Conservation (phyloP, 2,329 filamentous ascomycete genomes). For the Scorias spongiosa region DNA sequence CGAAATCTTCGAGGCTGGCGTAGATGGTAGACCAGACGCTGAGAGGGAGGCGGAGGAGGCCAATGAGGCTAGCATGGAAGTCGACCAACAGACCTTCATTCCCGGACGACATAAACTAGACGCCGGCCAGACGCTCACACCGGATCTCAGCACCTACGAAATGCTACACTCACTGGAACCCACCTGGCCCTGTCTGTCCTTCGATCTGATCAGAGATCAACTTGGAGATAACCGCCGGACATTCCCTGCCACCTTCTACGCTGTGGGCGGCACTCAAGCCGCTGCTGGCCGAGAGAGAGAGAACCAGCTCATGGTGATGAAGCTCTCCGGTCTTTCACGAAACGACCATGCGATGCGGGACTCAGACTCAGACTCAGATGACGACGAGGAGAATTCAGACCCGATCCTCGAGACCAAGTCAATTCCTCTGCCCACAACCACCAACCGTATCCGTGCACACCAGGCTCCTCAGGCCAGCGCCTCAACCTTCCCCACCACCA, state of each 20-base stretch:
- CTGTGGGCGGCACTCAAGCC: slow-evolving; percentile 87
- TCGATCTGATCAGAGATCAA: slow-evolving; percentile 75
- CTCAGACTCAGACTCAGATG: slow-evolving; percentile 48
- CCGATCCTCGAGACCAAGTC: slow-evolving; percentile 86
- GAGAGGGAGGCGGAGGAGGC: slow-evolving; percentile 81
- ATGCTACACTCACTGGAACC: slow-evolving; percentile 92
- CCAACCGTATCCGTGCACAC: slow-evolving; percentile 82
- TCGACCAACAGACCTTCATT: slow-evolving; percentile 90
- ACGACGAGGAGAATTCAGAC: slow-evolving; percentile 61
- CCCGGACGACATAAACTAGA: slow-evolving; percentile 85
- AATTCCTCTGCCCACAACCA: slow-evolving; percentile 74
- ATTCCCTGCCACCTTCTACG: slow-evolving; percentile 93
- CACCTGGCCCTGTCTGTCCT: slow-evolving; percentile 93
- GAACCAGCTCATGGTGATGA: slow-evolving; percentile 91
- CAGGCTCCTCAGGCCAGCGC: slow-evolving; percentile 60
- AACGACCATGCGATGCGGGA: slow-evolving; percentile 63
- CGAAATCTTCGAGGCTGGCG: slow-evolving; percentile 85
- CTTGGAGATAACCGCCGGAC: slow-evolving; percentile 79
- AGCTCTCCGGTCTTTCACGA: slow-evolving; percentile 78
- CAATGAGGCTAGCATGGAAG: slow-evolving; percentile 58
- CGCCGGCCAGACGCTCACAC: slow-evolving; percentile 76
- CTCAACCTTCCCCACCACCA: slow-evolving; percentile 58
- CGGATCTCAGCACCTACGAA: slow-evolving; percentile 88
- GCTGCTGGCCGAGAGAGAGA: slow-evolving; percentile 60
- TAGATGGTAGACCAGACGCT: slow-evolving; percentile 81